Conservation (phyloP, 495 filamentous ascomycete genomes). For the Penicillium canescens region DNA sequence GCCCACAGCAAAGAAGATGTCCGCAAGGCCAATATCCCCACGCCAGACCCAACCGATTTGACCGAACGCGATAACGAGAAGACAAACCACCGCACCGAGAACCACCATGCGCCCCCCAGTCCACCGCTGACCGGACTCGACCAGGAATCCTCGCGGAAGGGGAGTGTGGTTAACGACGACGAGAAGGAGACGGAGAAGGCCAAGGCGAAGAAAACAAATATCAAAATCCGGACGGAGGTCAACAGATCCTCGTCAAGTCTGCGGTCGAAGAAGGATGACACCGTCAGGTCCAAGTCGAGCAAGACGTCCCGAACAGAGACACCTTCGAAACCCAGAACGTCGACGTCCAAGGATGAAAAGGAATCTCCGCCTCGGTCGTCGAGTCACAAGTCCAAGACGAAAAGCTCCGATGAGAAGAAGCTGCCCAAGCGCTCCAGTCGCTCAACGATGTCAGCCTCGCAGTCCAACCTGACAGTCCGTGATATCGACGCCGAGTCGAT, state of each 20-base stretch:
- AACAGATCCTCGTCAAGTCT: constrained; percentile 45
- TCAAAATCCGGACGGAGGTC: constrained; percentile 43
- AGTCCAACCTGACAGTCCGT: constrained; percentile 39
- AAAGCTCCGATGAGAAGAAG: constrained; percentile 31
- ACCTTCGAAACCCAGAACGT: constrained; percentile 37
- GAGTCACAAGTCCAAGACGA: constrained; percentile 37
- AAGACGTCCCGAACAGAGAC: constrained; percentile 43
- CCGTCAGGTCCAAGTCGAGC: constrained; percentile 31
- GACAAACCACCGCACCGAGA: constrained; percentile 26
- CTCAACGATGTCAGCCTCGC: constrained; percentile 33
- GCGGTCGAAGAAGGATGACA: constrained; percentile 39
- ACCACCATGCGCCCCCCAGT: constrained; percentile 56
- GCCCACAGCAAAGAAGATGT: constrained; percentile 84
- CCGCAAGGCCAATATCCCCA: constrained; percentile 67
- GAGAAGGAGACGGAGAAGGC: constrained; percentile 38
- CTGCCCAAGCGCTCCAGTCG: constrained; percentile 37
- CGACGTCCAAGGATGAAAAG: constrained; percentile 29
- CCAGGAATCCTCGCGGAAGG: constrained; percentile 47
- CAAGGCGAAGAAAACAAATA: constrained; percentile 37
- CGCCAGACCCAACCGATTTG: constrained; percentile 78
- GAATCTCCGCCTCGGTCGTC: constrained; percentile 34
- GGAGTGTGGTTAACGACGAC: constrained; percentile 41
- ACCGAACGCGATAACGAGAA: constrained; percentile 49
- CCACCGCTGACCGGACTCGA: constrained; percentile 61
- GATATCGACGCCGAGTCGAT: constrained; percentile 43